Evolutionary conservation across 148 eudicot species (phyloP).

Genomic region (Beta vulgaris): DNA sequence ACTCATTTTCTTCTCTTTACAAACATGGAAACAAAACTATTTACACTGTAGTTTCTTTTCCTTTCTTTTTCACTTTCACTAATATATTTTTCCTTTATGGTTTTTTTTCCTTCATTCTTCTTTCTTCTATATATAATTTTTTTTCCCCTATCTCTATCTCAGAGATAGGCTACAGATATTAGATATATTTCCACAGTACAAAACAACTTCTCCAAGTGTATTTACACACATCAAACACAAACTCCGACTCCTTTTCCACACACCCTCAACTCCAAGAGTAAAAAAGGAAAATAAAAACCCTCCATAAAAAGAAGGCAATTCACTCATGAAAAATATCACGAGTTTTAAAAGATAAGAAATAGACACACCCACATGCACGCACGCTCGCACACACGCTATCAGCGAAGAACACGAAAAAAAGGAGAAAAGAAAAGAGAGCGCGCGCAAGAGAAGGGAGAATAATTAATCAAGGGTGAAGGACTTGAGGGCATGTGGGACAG

Average conservation of each 20-base stretch:
- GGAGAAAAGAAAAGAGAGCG: neutral
- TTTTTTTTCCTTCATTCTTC: neutral
- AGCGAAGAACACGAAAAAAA: neutral
- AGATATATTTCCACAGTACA: neutral
- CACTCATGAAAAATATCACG: neutral
- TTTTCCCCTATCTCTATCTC: neutral
- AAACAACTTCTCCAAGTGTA: neutral
- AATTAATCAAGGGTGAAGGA: neutral
- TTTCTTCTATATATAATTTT: too few relatives aligned
- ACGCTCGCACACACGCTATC: neutral
- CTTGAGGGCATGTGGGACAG: conserved; percentile 16
- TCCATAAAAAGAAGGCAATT: neutral
- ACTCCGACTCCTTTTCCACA: neutral
- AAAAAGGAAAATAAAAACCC: neutral
- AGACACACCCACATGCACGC: conserved; percentile 4
- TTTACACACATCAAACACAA: conserved; percentile 3
- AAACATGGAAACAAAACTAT: conserved; percentile 27
- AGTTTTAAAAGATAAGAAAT: neutral
- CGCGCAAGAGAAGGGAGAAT: neutral
- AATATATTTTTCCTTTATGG: neutral
- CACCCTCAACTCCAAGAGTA: neutral
- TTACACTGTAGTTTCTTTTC: conserved; percentile 12
- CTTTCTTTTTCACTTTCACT: neutral
- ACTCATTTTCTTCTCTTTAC: conserved; percentile 15
- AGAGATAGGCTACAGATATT: neutral